Conservation (phyloP, 768 basidiomycete species). For the Psilocybe azurescens region DNA sequence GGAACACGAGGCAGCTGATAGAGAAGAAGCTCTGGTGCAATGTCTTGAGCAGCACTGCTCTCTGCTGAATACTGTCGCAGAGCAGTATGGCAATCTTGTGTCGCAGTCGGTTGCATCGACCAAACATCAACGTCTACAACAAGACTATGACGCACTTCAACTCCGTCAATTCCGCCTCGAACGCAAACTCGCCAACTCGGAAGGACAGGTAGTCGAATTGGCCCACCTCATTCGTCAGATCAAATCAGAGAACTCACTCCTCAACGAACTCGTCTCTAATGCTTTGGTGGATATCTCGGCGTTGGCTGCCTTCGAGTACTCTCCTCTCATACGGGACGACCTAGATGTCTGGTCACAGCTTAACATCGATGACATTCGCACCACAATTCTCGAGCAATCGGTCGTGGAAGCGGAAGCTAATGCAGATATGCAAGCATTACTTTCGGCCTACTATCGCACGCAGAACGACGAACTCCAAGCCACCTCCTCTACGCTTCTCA, state of each 20-base stretch:
- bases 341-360: background rate
- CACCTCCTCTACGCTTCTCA: slow-evolving; percentile 33
- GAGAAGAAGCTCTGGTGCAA: slow-evolving; percentile 49
- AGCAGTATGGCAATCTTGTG: slow-evolving; percentile 60
- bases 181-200: slow-evolving; percentile 71
- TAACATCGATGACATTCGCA: slow-evolving; percentile 24
- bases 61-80: slow-evolving; percentile 51
- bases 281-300: slow-evolving; percentile 38
- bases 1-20: slow-evolving; percentile 35
- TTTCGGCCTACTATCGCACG: slow-evolving; percentile 42
- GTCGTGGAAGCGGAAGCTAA: slow-evolving; percentile 16
- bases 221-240: slow-evolving; percentile 64
- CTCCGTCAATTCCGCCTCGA: slow-evolving; percentile 56
- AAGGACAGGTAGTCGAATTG: slow-evolving; percentile 69
- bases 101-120: slow-evolving; percentile 44
- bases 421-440: slow-evolving; percentile 20
- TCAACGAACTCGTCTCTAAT: slow-evolving; percentile 41
- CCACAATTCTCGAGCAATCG: slow-evolving; percentile 24
- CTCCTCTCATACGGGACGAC: background rate
- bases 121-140: slow-evolving; percentile 43
- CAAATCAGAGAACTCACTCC: slow-evolving; percentile 54
- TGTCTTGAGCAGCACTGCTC: slow-evolving; percentile 57
- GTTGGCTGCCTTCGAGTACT: slow-evolving; percentile 19
- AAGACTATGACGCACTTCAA: slow-evolving; percentile 42
- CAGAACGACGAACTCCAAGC: slow-evolving; percentile 38